Evolutionary conservation across 345 rosid genomes (phyloP).

Genomic region (Ceriops zippeliana): DNA sequence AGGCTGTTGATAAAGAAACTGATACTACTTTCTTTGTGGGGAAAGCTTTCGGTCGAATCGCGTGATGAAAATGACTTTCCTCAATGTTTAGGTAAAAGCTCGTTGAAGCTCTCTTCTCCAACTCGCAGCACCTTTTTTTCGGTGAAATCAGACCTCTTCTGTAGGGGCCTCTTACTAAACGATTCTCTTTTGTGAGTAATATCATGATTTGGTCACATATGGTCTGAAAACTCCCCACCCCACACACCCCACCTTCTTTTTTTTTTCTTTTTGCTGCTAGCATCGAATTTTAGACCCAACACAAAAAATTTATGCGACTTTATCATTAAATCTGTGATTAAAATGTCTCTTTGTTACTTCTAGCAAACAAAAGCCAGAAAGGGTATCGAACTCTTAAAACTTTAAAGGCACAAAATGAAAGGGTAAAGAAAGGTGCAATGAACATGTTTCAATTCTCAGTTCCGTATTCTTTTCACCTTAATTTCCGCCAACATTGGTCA

Average conservation of each 20-base stretch:
- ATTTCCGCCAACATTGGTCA: neutral
- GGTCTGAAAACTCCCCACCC: no score
- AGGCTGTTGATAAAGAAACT: neutral
- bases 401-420: neutral
- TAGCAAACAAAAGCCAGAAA: neutral
- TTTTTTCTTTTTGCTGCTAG: no score
- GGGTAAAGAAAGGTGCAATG: neutral
- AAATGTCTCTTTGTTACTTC: no score
- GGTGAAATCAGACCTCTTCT: no score
- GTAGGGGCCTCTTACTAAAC: no score
- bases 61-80: constrained; percentile 44
- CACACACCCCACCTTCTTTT: no score
- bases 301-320: no score
- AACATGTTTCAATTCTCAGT: no score
- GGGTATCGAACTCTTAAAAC: neutral
- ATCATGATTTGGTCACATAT: no score
- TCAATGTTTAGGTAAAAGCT: constrained; percentile 35
- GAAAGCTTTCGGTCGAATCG: constrained; percentile 34
- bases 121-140: neutral
- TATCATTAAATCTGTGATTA: no score
- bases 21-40: constrained; percentile 20
- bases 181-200: no score
- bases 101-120: neutral
- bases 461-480: neutral
- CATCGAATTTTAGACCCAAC: no score